Evolutionary conservation across 106 monocot species (phyloP).

Genomic region (Xerophyta viscosa): DNA sequence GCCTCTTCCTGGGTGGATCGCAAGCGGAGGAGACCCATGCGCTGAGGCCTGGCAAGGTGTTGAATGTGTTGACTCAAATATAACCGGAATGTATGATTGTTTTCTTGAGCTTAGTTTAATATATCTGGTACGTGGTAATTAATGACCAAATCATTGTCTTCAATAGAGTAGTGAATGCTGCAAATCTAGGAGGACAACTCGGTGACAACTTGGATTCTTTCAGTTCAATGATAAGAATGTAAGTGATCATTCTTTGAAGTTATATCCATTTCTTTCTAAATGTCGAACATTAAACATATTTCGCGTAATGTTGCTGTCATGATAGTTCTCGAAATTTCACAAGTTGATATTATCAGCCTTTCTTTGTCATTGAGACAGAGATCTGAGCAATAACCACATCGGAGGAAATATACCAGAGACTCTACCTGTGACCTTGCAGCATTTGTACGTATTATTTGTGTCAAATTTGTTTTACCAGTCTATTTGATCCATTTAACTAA

Average conservation of each 20-base stretch:
- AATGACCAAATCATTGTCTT: slow-evolving; percentile 7
- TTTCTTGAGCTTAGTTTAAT: neutral
- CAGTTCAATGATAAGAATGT: slow-evolving; percentile 73
- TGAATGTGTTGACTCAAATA: slow-evolving; percentile 65
- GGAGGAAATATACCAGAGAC: slow-evolving; percentile 86
- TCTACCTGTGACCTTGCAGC: slow-evolving; percentile 65
- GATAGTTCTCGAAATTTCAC: neutral
- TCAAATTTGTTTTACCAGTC: neutral
- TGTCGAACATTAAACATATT: neutral
- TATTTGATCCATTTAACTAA: neutral
- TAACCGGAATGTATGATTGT: slow-evolving; percentile 70
- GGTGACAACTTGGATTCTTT: slow-evolving; percentile 71
- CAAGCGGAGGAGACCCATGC: slow-evolving; percentile 91
- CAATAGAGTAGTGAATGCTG: slow-evolving; percentile 65
- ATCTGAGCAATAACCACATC: slow-evolving; percentile 95
- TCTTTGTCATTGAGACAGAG: slow-evolving; percentile 33
- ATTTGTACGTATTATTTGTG: slow-evolving; percentile 50
- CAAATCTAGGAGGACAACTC: slow-evolving; percentile 85
- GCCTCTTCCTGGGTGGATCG: slow-evolving; percentile 78
- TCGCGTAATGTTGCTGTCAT: neutral
- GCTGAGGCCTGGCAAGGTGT: slow-evolving; percentile 81
- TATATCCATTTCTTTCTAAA: too few relatives aligned
- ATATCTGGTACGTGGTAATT: neutral
- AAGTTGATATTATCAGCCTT: slow-evolving; percentile 1
- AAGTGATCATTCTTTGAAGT: slow-evolving; percentile 1